Percentiles rank a stretch among this genome's conserved stretches.
These are phyloP conservation scores for Endotrypanum monterogeii DNA, from an alignment of 208 protist species.

Conservation along the genomic window DNA sequence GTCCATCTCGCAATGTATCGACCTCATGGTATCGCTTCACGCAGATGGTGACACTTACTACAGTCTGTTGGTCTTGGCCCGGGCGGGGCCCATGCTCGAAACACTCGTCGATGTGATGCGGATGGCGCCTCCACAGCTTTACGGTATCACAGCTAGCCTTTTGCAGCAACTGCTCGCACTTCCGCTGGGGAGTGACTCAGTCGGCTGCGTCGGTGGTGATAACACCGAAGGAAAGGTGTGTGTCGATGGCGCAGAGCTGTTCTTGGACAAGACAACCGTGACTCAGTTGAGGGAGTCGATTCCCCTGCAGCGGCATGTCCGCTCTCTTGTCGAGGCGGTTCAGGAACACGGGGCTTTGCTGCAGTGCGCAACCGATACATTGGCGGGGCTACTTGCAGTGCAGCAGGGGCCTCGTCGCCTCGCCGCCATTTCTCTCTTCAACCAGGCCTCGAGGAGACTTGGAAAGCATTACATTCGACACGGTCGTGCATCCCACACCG, in stretches of 20 bases:
- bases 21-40: slow-evolving; percentile 72
- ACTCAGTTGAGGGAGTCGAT: slow-evolving; percentile 28
- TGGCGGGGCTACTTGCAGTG: slow-evolving; percentile 42
- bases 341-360: slow-evolving; percentile 44
- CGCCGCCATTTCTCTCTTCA: slow-evolving; percentile 48
- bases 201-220: not conserved
- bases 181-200: slow-evolving; percentile 48
- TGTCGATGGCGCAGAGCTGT: not conserved
- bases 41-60: slow-evolving; percentile 74
- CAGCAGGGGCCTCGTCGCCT: slow-evolving; percentile 50
- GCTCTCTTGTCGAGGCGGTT: slow-evolving; percentile 44
- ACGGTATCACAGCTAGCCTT: slow-evolving; percentile 54
- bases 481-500: not conserved
- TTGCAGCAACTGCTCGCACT: slow-evolving; percentile 52
- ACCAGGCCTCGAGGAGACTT: slow-evolving; percentile 41
- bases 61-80: slow-evolving; percentile 63
- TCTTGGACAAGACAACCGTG: slow-evolving; percentile 11
- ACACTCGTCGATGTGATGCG: slow-evolving; percentile 56
- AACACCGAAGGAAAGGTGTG: not conserved
- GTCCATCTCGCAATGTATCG: slow-evolving; percentile 65
- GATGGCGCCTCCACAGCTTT: slow-evolving; percentile 53
- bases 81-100: slow-evolving; percentile 55
- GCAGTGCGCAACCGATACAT: slow-evolving; percentile 44
- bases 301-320: slow-evolving; percentile 46
- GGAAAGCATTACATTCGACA: slow-evolving; percentile 34